Evolutionary conservation across 2,329 filamentous ascomycete genomes (phyloP), one percentile per base, ranked within the genome.

Genomic region (Phialophora macrospora): DNA sequence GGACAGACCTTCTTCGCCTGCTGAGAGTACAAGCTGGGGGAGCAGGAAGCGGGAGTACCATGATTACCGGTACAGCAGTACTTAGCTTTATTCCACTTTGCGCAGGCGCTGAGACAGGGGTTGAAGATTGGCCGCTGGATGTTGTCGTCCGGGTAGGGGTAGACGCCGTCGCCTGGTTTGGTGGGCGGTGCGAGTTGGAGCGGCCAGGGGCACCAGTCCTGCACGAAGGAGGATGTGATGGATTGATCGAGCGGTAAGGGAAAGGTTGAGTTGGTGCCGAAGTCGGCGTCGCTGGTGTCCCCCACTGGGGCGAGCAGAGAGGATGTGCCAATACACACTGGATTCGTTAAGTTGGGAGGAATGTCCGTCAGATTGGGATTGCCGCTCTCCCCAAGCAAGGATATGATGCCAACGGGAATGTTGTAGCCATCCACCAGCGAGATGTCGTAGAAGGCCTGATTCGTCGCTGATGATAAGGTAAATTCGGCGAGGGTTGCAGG

Each of bases 391-490:
- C 72, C 34, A 26, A 72, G 74, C 20, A 77, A 68, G 4, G 74
- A 75, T 17, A 78, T 73, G 55, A 79, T 77, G 54, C 71, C 75
- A 34, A 76, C 60, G 17, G 75, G 74, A 87, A 94, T 78, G 74
- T 94, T 94, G 83, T 94, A 94, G 56, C 91, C 91, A 74, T 95
- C 91, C 24, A 95, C 91, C 2, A 94, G 82, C 48, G 90, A 93
- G 68, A 95, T 91, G 76, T 95, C 91, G 78, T 93, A 94, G 76
- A 92, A 95, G 9, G 88, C 90, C 74, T 93, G 89, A 24, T 82
- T 80, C 30, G 68, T 66, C 54, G 52, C 57, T 11, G 70, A 90
- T 57, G 87, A 84, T 17, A 94, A 83, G 62, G 89, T 92, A 77
- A 95, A 93, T 74, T 96, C 92, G 46, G 90, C 91, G 12, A 96